Evolutionary conservation across 139 green algal species (phyloP), one percentile per base, ranked within the genome.

Genomic region (Chlamydomonas asymmetrica): DNA sequence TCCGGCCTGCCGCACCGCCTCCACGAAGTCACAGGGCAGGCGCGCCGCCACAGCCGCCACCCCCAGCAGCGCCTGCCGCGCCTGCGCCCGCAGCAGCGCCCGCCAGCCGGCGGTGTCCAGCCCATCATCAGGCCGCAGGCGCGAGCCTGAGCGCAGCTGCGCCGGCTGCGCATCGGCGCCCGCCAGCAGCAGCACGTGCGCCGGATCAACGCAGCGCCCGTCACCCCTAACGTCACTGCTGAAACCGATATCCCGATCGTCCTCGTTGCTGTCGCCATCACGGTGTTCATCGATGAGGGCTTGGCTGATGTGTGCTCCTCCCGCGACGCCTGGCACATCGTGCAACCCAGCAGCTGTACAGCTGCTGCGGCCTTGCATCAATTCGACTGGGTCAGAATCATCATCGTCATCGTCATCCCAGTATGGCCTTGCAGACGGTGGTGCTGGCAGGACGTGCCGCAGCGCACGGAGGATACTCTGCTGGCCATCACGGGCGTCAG

Each of bases 1-100:
- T 29, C 70, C 70, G 31, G 56, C 70, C 20, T 68, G 56, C 5
- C 39, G 56, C 20, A 76, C 40, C 7, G 70, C 70, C 54, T 67
- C 70, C 70, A 39, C 60, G 8, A 57, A 43, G 9, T 76, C 70
- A 39, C 60, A 56, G 31, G 40, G 22, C 57, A 76, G 40, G n/a
- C n/a, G n/a, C 40, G 35, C 23, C 40, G 29, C 56, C 56, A 68
- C 59, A 40, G 70, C 70, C 39, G 32, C 70, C 20, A 31, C 70
- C 25, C 20, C n/a, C 31, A 38, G 37, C 56, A 40, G 56, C 56
- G 22, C 70, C 40, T 2, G 10, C 9, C 25, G n/a, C 41, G 48
- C 29, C 54, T 18, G 56, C 29, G 4, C 20, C 1, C 29, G 7
- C 40, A 68, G 31, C 29, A 45, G 25, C 37, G 9, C 3, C 37